Evolutionary conservation across 169 alveolate species (phyloP), one percentile per base, ranked within the genome.

Genomic region (Amoebophrya sp.): DNA sequence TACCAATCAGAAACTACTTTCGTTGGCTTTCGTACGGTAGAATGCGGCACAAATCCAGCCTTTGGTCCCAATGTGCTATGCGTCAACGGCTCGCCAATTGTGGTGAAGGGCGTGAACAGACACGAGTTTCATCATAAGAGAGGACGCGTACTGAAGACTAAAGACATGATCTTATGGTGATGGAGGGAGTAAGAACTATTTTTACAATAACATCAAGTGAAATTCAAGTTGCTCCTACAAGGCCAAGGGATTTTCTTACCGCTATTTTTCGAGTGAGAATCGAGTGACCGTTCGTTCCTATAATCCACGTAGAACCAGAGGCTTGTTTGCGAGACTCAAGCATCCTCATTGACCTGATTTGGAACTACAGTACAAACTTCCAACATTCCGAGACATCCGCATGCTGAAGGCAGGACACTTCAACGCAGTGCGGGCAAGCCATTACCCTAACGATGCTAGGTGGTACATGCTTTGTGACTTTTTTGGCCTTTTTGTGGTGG

Each of bases 81-180:
- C 83, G 83, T 65, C 38, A 65, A 65, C 83, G 83, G 83, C 12
- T 36, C 10, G 83, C 83, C 83, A 36, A 65, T 65, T 18, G 83
- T 65, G 83, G n/a, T 65, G 39, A 65, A 65, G 83, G 83, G 83
- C 33, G 83, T 65, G 83, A 65, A 65, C 83, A 29, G 83, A 6
- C 83, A 65, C 83, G 83, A 65, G 26, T 65, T 65, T 26, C 12
- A 65, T 6, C 26, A 18, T 6, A 1, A 65, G 2, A 6, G 83
- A 10, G 83, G 83, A 0, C 83, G 83, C 36, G 83, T 65, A 36
- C 83, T 65, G 33, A 26, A 29, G 36, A 36, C 18, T 1, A 18
- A 1, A 18, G 83, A 65, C 83, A 6, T 65, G 12, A 29, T n/a
- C n/a, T n/a, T n/a, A n/a, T n/a, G n/a, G n/a, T n/a, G n/a, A n/a